phyloP scores from a whole-genome alignment of 352 stramenopile genomes.

The Phytopythium vexans region DNA sequence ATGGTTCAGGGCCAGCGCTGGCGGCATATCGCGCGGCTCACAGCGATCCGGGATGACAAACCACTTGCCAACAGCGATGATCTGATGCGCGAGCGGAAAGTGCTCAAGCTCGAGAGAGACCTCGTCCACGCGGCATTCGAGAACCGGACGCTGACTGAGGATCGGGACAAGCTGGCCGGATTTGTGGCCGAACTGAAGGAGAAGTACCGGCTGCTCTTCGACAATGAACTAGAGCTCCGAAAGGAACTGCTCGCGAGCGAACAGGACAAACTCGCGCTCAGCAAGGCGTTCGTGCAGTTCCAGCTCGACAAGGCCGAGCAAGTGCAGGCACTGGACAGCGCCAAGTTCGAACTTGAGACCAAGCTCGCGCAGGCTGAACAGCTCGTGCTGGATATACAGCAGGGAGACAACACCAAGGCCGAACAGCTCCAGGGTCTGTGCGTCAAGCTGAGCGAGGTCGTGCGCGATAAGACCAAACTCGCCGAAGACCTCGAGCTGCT shows the following conservation, averaged over 20 bases:
- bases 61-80: not conserved
- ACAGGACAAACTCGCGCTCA: constrained; percentile 64
- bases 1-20: constrained; percentile 39
- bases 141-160: constrained; percentile 40
- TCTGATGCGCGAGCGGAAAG: constrained; percentile 9
- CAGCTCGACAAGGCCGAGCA: constrained; percentile 45
- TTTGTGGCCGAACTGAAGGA: constrained; percentile 41
- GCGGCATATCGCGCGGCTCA: constrained; percentile 12
- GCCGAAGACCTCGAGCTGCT: constrained; percentile 30
- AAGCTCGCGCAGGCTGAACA: constrained; percentile 61
- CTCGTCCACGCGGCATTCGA: constrained; percentile 34
- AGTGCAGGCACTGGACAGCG: constrained; percentile 42
- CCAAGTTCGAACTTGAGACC: constrained; percentile 63
- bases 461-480: constrained; percentile 36
- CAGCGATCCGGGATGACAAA: not conserved
- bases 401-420: constrained; percentile 50
- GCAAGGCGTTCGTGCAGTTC: constrained; percentile 65
- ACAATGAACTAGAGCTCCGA: constrained; percentile 54
- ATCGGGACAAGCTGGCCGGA: constrained; percentile 40
- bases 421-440: constrained; percentile 54
- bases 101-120: constrained; percentile 41
- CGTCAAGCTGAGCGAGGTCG: constrained; percentile 49
- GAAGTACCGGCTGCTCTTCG: constrained; percentile 62
- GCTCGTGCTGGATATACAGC: constrained; percentile 60
- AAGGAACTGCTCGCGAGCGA: constrained; percentile 59